A percentile compares a stretch with the other conserved stretches of the same genome.
These are phyloP conservation scores for Coniochaeta sp. DNA, from an alignment of 2,329 filamentous ascomycete species.

Conservation along the genomic window DNA sequence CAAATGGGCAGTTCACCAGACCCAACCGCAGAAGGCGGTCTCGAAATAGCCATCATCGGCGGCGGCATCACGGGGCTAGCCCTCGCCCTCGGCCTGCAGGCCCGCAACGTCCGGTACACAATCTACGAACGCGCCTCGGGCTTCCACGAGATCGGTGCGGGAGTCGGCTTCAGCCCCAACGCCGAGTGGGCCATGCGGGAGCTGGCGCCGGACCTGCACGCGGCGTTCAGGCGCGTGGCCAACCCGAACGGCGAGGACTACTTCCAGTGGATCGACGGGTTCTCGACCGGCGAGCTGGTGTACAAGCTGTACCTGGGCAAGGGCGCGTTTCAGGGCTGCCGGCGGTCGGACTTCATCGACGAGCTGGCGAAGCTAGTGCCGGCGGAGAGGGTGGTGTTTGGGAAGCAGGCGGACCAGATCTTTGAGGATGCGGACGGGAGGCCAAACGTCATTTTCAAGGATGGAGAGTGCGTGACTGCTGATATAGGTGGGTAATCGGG, in stretches of 20 bases:
- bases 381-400: slow-evolving; percentile 19
- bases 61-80: slow-evolving; percentile 44
- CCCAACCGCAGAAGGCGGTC: background rate
- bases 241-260: slow-evolving; percentile 32
- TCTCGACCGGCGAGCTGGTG: slow-evolving; percentile 18
- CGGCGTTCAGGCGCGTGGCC: slow-evolving; percentile 27
- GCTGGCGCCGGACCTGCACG: slow-evolving; percentile 27
- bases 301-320: slow-evolving; percentile 29
- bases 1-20: background rate
- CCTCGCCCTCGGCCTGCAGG: slow-evolving; percentile 37
- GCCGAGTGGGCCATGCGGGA: slow-evolving; percentile 36
- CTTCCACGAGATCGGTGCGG: slow-evolving; percentile 41
- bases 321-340: slow-evolving; percentile 32
- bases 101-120: slow-evolving; percentile 31
- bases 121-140: slow-evolving; percentile 37
- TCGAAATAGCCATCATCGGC: slow-evolving; percentile 38
- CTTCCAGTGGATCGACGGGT: slow-evolving; percentile 35
- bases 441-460: slow-evolving; percentile 12
- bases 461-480: slow-evolving; percentile 11
- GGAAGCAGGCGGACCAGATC: slow-evolving; percentile 24
- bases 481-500: slow-evolving; percentile 19
- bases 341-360: slow-evolving; percentile 31
- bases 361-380: slow-evolving; percentile 26
- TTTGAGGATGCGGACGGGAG: slow-evolving; percentile 13
- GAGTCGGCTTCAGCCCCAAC: slow-evolving; percentile 44